Evolutionary conservation across 2,329 filamentous ascomycete species (phyloP), one percentile per base, ranked within the genome.

Genomic region (Arachnomyces sp.): DNA sequence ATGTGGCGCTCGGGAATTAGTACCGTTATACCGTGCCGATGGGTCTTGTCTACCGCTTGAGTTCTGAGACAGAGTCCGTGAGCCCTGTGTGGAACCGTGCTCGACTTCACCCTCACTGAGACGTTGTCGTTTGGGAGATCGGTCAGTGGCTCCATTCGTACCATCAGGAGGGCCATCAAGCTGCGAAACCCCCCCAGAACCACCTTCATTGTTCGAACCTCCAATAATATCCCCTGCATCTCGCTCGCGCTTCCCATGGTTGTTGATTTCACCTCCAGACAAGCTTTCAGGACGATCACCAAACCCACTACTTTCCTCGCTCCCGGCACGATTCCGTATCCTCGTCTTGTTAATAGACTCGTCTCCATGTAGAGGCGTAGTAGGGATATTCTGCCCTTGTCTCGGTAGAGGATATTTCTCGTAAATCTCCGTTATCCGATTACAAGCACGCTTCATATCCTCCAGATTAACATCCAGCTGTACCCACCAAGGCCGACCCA

Each of bases 401-500:
- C 59, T 62, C 43, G 67, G 65, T 34, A 67, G 50, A 9, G 64
- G 57, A 40, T 63, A 63, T 42, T 55, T 62, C 45, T 71, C 68
- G 47, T 72, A 72, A 17, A 70, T 59, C 28, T 67, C 78, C 28
- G 79, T 77, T 71, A 95, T 84, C 39, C 86, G 73, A 40, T 84
- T 80, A 51, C 89, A 85, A 3, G 87, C 86, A 51, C 74, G 75
- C 31, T 75, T 67, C 47, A 93, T 84, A 46, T 84, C 78, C 15
- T 73, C 69, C 49, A 90, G 72, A 47, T 80, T 76, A 28, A 88
- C 84, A 28, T 78, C 77, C 38, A 95, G 67, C 41, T 78, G 74
- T 44, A 81, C 81, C 90, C 90, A 98, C 92, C 92, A 98, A 0
- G 89, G 75, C 51, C 79, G 74, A 29, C 84, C 86, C 38, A 80